Conservation (phyloP, 2,329 filamentous ascomycete genomes). For the Pseudogymnoascus verrucosus region DNA sequence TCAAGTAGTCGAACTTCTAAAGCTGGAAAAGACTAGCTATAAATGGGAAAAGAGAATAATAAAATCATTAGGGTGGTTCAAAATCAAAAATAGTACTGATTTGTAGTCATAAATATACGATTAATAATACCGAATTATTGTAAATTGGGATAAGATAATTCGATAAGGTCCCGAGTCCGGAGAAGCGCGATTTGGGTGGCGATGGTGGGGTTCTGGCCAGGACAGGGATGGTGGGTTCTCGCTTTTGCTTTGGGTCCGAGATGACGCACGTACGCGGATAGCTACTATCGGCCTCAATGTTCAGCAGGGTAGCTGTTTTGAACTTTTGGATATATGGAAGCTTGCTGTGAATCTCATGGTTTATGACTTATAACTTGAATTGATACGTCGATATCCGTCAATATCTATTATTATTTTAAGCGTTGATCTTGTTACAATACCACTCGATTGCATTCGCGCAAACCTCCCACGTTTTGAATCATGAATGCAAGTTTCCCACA, state of each 20-base stretch:
- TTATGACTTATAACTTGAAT: neutral
- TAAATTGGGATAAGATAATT: conserved; percentile 8
- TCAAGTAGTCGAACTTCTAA: neutral
- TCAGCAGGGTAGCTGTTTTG: conserved; percentile 1
- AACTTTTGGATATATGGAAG: neutral
- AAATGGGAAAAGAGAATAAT: neutral
- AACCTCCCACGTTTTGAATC: neutral
- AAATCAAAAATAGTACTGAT: neutral
- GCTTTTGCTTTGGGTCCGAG: neutral
- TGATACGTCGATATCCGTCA: neutral
- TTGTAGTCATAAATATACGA: conserved; percentile 8
- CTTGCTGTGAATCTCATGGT: neutral
- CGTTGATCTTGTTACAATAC: neutral
- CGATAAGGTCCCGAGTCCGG: conserved; percentile 8
- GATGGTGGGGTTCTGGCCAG: conserved; percentile 8
- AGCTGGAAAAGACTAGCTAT: neutral
- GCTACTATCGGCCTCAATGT: neutral
- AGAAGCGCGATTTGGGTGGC: conserved; percentile 1
- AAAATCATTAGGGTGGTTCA: conserved; percentile 2
- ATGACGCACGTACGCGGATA: neutral
- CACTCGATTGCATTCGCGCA: neutral
- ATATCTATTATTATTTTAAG: neutral
- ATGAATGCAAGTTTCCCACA: neutral
- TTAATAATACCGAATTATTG: conserved; percentile 4
- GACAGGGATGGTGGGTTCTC: neutral